phyloP scores from a whole-genome alignment of 2,329 filamentous ascomycete species.

The Penicillium sp. region DNA sequence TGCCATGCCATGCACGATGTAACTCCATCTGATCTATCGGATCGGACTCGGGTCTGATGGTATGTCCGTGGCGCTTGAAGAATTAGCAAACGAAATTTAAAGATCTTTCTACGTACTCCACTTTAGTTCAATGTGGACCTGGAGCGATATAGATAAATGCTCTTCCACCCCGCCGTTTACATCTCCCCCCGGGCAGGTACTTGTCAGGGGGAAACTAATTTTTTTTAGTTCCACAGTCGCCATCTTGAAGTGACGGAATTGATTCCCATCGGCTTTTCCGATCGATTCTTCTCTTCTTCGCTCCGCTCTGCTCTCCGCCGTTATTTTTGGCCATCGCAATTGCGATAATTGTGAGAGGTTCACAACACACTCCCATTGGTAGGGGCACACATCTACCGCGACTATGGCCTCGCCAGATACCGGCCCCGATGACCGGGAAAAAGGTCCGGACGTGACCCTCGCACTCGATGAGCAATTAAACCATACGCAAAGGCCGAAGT shows the following conservation, averaged over 20 bases:
- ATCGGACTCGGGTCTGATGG: neutral
- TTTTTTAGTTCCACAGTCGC: constrained; percentile 3
- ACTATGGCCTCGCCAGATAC: neutral
- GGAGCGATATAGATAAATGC: neutral
- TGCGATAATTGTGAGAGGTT: neutral
- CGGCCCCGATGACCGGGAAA: constrained; percentile 18
- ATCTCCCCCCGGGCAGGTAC: neutral
- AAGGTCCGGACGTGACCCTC: constrained; percentile 11
- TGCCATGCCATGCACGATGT: neutral
- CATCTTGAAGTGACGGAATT: neutral
- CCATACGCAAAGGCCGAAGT: constrained; percentile 21
- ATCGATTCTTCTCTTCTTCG: neutral
- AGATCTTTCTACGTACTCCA: neutral
- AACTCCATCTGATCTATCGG: neutral
- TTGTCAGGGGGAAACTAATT: neutral
- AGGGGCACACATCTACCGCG: too few relatives aligned
- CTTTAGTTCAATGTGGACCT: neutral
- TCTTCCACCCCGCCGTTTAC: neutral
- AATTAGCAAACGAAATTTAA: neutral
- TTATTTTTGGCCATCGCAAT: neutral
- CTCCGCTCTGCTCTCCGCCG: neutral
- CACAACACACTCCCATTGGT: too few relatives aligned
- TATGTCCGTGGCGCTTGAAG: neutral
- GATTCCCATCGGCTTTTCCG: neutral
- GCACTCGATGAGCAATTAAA: constrained; percentile 11